Conservation (phyloP, 352 stramenopile species). For the Phytophthora kernoviae region DNA sequence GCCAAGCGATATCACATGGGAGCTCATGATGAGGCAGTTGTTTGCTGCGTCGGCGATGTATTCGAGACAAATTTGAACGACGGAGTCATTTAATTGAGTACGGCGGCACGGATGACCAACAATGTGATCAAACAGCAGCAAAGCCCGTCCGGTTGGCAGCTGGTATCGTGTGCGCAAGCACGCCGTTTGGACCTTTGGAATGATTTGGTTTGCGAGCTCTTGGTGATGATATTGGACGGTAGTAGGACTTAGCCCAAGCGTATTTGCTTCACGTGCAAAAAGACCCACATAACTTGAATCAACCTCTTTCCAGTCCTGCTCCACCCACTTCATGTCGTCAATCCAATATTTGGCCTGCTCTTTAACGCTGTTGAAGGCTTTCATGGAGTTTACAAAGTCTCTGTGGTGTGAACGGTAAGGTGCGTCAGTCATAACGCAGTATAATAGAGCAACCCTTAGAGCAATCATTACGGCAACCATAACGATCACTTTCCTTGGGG, state of each 20-base stretch:
- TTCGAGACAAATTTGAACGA: conserved; percentile 8
- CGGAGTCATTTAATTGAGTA: conserved; percentile 10
- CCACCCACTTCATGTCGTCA: conserved; percentile 9
- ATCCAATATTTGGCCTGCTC: not conserved
- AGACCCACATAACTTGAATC: conserved; percentile 2
- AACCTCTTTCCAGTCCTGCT: conserved; percentile 3
- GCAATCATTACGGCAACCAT: conserved; percentile 3
- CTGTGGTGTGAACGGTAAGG: not conserved
- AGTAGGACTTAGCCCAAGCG: not conserved
- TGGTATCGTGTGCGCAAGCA: not conserved
- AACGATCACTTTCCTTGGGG: too few relatives aligned
- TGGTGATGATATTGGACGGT: not conserved
- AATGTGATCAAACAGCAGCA: conserved; percentile 7
- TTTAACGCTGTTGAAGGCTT: not conserved
- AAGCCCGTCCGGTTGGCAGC: not conserved
- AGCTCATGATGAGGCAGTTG: conserved; percentile 2
- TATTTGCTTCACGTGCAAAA: conserved; percentile 3
- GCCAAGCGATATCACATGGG: not conserved
- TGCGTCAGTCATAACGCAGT: not conserved
- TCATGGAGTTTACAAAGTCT: conserved; percentile 3
- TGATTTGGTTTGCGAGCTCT: conserved; percentile 5
- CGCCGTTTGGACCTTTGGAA: conserved; percentile 9
- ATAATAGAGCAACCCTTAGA: conserved; percentile 1
- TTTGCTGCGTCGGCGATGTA: not conserved
- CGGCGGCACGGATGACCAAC: conserved; percentile 8